Percentiles rank a stretch among this genome's conserved stretches.
Evolutionary conservation across 805 yeast species (phyloP).

Genomic region (Hanseniaspora hatyaiensis): DNA sequence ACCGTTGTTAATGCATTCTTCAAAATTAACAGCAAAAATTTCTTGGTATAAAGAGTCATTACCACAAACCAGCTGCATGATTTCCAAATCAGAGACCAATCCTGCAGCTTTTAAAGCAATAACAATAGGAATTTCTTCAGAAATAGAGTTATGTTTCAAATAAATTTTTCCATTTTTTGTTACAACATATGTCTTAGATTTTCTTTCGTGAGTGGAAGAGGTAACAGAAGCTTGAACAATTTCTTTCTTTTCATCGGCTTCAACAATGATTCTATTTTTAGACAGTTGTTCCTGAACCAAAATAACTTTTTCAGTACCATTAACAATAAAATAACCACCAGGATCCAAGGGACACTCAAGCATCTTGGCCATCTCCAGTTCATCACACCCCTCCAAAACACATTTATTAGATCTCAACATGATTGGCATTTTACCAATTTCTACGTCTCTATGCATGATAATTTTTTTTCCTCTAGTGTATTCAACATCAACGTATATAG

Average conservation of each 20-base stretch:
- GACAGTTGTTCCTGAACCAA: slow-evolving; percentile 93
- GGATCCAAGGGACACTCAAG: slow-evolving; percentile 97
- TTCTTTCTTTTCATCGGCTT: slow-evolving; percentile 87
- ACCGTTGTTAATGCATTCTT: slow-evolving; percentile 78
- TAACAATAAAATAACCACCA: slow-evolving; percentile 95
- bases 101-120: slow-evolving; percentile 92
- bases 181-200: slow-evolving; percentile 90
- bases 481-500: slow-evolving; percentile 91
- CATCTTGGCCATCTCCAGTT: slow-evolving; percentile 71
- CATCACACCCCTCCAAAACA: slow-evolving; percentile 66
- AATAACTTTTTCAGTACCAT: slow-evolving; percentile 96
- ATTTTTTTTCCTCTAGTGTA: slow-evolving; percentile 91
- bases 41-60: slow-evolving; percentile 80
- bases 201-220: slow-evolving; percentile 94
- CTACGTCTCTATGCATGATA: slow-evolving; percentile 77
- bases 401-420: slow-evolving; percentile 93
- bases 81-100: slow-evolving; percentile 79
- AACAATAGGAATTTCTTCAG: slow-evolving; percentile 92
- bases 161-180: slow-evolving; percentile 83
- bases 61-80: slow-evolving; percentile 90
- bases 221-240: slow-evolving; percentile 97
- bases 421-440: slow-evolving; percentile 97
- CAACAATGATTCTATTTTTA: slow-evolving; percentile 94
- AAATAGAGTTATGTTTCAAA: slow-evolving; percentile 86
- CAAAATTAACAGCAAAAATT: slow-evolving; percentile 81